A percentile compares a stretch with the other conserved stretches of the same genome.
These are phyloP conservation scores for Blastocystis sp. DNA, from an alignment of 352 stramenopile genomes.

Conservation along the genomic window DNA sequence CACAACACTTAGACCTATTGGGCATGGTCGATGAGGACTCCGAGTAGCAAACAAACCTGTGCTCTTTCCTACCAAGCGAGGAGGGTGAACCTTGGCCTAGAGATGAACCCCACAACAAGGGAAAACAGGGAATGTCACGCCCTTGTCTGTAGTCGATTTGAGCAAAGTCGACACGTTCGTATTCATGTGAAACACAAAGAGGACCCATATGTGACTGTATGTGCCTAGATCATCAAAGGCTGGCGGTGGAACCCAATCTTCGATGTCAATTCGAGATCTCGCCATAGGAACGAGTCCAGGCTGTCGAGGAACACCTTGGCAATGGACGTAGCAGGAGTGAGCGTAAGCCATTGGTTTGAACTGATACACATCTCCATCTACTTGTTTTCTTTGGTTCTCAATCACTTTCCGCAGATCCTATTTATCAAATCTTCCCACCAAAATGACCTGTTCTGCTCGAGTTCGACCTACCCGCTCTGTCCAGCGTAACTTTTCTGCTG, in stretches of 20 bases:
- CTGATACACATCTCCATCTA: slow-evolving; percentile 71
- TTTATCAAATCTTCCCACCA: background rate
- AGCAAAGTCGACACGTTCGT: slow-evolving; percentile 74
- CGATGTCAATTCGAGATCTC: slow-evolving; percentile 73
- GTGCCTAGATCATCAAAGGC: slow-evolving; percentile 76
- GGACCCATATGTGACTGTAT: slow-evolving; percentile 81
- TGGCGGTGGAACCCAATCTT: slow-evolving; percentile 72
- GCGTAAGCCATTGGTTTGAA: slow-evolving; percentile 73
- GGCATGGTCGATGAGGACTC: slow-evolving; percentile 77
- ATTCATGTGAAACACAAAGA: slow-evolving; percentile 84
- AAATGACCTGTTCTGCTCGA: slow-evolving; percentile 24
- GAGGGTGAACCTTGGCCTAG: slow-evolving; percentile 60
- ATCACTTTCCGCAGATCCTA: slow-evolving; percentile 52
- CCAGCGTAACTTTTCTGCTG: slow-evolving; percentile 40
- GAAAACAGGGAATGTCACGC: slow-evolving; percentile 48
- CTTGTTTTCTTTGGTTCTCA: slow-evolving; percentile 63
- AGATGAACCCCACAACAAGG: background rate
- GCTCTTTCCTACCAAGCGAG: slow-evolving; percentile 73
- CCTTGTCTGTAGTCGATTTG: slow-evolving; percentile 43
- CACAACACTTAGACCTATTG: slow-evolving; percentile 72
- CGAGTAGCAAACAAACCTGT: slow-evolving; percentile 79
- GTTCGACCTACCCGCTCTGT: slow-evolving; percentile 38
- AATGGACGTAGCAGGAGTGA: slow-evolving; percentile 77
- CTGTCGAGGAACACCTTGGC: slow-evolving; percentile 77
- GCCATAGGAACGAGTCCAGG: slow-evolving; percentile 72